Conservation (phyloP, 345 rosid genomes). For the Aquilaria sinensis region DNA sequence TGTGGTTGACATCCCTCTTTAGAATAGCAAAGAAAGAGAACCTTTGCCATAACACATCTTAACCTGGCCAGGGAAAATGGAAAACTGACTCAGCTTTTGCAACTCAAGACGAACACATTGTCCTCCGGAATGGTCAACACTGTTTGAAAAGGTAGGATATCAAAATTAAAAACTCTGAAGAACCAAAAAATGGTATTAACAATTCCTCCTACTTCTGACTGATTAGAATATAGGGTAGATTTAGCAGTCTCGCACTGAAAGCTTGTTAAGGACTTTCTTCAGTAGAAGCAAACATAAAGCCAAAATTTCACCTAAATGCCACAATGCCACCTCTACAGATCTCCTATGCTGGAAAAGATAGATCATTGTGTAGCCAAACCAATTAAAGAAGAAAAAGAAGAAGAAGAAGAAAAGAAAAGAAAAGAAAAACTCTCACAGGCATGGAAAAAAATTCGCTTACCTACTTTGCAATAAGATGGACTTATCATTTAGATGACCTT, state of each 20-base stretch:
- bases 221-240: no score
- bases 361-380: not conserved
- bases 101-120: constrained; percentile 75
- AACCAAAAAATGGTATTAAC: no score
- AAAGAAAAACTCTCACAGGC: no score
- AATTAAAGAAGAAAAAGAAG: not conserved
- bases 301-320: constrained; percentile 1
- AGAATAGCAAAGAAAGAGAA: constrained; percentile 6
- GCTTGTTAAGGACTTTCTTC: not conserved
- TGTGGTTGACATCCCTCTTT: not conserved
- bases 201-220: no score
- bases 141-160: constrained; percentile 22
- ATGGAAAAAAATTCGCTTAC: constrained; percentile 25
- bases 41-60: constrained; percentile 7
- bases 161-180: not conserved
- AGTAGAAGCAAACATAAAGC: not conserved
- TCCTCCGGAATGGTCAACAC: constrained; percentile 83
- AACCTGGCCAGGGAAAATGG: constrained; percentile 98
- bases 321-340: not conserved
- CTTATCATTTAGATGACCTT: constrained; percentile 86
- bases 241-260: no score
- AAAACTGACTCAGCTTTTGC: constrained; percentile 58
- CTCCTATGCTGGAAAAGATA: constrained; percentile 8
- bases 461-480: constrained; percentile 87
- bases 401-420: constrained; percentile 1